phyloP scores from a whole-genome alignment of 2,329 filamentous ascomycete genomes.

The Hortaea sp. region DNA sequence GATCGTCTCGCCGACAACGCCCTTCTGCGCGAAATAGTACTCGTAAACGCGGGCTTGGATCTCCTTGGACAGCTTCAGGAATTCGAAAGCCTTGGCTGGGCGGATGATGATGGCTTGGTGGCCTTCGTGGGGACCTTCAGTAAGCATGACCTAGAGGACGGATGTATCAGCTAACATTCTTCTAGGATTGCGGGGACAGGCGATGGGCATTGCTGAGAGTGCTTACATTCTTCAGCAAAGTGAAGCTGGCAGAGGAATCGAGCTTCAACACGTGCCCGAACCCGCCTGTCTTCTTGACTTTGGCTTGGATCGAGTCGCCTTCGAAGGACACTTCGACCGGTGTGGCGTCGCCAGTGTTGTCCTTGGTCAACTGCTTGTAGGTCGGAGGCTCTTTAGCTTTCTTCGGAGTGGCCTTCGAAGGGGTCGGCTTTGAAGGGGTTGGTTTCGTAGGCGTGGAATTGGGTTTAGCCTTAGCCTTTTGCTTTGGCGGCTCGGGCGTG shows the following conservation, averaged over 20 bases:
- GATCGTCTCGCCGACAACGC: conserved; percentile 17
- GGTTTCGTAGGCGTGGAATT: too few relatives aligned
- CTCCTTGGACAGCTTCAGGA: conserved; percentile 21
- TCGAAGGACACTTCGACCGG: conserved; percentile 18
- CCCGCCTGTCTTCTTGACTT: conserved; percentile 11
- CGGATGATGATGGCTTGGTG: conserved; percentile 26
- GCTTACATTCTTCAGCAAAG: conserved; percentile 22
- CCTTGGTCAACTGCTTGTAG: conserved; percentile 8
- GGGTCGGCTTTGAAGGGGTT: too few relatives aligned
- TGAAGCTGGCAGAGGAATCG: conserved; percentile 21
- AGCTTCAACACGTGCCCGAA: conserved; percentile 24
- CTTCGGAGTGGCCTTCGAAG: conserved; percentile 6
- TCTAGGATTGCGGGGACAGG: too few relatives aligned
- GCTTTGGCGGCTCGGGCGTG: conserved; percentile 5
- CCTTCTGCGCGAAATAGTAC: conserved; percentile 21
- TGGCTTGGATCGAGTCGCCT: conserved; percentile 12
- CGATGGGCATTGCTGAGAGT: not conserved
- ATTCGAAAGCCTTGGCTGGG: conserved; percentile 24
- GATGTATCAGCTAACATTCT: not conserved
- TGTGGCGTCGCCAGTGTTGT: conserved; percentile 6
- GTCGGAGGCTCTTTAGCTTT: conserved; percentile 7
- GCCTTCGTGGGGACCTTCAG: conserved; percentile 22
- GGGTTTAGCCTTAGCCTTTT: conserved; percentile 1
- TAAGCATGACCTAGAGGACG: conserved; percentile 6
- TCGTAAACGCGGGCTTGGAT: conserved; percentile 21